A percentile compares a stretch with the other conserved stretches of the same genome.
Conservation (phyloP, 148 eudicot species). For the Chenopodium berlandieri region DNA sequence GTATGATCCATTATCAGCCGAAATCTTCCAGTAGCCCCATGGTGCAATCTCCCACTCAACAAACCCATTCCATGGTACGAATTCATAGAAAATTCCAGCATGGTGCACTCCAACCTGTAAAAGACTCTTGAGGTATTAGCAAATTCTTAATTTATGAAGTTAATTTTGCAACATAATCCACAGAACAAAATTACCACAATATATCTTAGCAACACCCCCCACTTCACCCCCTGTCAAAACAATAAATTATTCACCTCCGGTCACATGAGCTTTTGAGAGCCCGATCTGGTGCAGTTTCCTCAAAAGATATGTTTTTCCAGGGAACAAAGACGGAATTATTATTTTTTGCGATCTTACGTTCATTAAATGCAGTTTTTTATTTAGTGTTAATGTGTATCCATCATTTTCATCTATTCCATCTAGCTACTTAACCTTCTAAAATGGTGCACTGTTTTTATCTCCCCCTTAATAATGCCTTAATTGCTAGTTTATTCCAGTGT, state of each 20-base stretch:
- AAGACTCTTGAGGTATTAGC: neutral
- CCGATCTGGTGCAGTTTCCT: no score
- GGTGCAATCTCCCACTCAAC: conserved; percentile 71
- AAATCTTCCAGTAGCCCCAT: conserved; percentile 77
- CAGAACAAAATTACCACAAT: neutral
- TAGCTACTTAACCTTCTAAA: neutral
- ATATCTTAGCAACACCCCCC: no score
- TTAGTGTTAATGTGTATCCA: neutral
- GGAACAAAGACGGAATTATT: neutral
- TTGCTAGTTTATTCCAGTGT: neutral
- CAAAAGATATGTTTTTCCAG: no score
- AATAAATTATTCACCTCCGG: no score
- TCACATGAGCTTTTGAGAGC: no score
- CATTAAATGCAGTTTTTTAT: neutral
- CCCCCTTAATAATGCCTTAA: neutral
- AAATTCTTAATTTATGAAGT: neutral
- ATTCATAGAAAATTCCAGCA: conserved; percentile 77
- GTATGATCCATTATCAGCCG: conserved; percentile 65
- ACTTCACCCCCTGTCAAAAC: neutral
- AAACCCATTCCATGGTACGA: conserved; percentile 89
- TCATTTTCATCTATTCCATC: neutral
- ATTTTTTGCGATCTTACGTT: neutral
- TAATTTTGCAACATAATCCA: neutral
- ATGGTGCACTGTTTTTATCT: neutral
- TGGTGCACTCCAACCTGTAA: conserved; percentile 76